phyloP scores from a whole-genome alignment of 2,329 filamentous ascomycete species.

The Verticillium longisporum region DNA sequence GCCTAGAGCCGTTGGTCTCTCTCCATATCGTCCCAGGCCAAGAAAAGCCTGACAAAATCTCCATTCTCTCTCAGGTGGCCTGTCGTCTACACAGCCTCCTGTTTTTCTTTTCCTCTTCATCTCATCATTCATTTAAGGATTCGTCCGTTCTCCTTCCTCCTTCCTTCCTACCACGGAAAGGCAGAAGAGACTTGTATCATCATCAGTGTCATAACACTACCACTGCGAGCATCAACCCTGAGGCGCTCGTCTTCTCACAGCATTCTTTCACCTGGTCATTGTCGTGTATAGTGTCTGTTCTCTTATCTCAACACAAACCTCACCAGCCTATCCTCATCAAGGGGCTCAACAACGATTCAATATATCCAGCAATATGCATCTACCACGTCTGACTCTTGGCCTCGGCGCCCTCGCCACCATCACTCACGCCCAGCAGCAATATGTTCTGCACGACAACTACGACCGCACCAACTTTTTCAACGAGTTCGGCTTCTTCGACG shows the following conservation, averaged over 20 bases:
- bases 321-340: background rate
- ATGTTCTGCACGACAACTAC: conserved; percentile 40
- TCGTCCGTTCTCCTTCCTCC: no score
- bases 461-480: conserved; percentile 49
- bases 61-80: background rate
- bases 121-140: background rate
- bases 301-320: background rate
- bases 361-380: background rate
- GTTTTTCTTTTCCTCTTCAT: background rate
- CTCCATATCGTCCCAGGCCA: background rate
- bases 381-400: background rate
- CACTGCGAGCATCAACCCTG: background rate
- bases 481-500: conserved; percentile 48
- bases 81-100: background rate
- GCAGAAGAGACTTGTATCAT: background rate
- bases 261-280: background rate
- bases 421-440: conserved; percentile 21
- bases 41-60: background rate
- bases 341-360: background rate
- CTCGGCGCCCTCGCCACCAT: conserved; percentile 21
- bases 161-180: background rate
- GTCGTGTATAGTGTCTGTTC: background rate
- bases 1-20: background rate
- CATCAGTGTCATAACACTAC: background rate
- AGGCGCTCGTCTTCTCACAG: background rate